These are phyloP conservation scores for Cryptococcus jaspeensis DNA, from an alignment of 1,284 basidiomycete species.

Conservation along the genomic window DNA sequence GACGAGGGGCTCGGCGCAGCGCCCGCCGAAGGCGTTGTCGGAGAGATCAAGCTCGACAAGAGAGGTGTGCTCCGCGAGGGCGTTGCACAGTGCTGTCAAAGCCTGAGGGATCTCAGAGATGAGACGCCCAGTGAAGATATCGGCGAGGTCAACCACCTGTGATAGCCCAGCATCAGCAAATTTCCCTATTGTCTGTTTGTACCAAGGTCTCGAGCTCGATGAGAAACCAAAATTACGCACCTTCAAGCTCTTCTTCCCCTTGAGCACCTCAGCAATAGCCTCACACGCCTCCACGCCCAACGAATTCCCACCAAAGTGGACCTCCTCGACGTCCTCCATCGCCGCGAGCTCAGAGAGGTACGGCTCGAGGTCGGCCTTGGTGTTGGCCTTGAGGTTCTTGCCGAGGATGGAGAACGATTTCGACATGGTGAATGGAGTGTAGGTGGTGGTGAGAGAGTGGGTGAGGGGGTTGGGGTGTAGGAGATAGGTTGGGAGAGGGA, in stretches of 20 bases:
- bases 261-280: constrained; percentile 78
- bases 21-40: constrained; percentile 96
- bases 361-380: constrained; percentile 73
- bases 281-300: constrained; percentile 87
- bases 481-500: neutral
- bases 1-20: constrained; percentile 92
- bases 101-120: constrained; percentile 94
- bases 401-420: constrained; percentile 65
- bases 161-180: neutral
- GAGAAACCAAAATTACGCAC: constrained; percentile 52
- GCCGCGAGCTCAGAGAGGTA: constrained; percentile 68
- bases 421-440: constrained; percentile 17
- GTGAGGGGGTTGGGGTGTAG: neutral
- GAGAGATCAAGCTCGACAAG: constrained; percentile 87
- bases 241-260: constrained; percentile 69
- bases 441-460: neutral
- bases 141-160: constrained; percentile 91
- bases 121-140: constrained; percentile 96
- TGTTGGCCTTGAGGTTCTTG: constrained; percentile 78
- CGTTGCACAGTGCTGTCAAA: constrained; percentile 82
- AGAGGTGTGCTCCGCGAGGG: constrained; percentile 73
- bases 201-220: neutral
- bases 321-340: constrained; percentile 68
- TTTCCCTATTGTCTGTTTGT: no score
- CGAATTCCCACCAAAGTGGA: constrained; percentile 95